Conservation (phyloP, 148 eudicot species). For the Vaccinium corymbosum region DNA sequence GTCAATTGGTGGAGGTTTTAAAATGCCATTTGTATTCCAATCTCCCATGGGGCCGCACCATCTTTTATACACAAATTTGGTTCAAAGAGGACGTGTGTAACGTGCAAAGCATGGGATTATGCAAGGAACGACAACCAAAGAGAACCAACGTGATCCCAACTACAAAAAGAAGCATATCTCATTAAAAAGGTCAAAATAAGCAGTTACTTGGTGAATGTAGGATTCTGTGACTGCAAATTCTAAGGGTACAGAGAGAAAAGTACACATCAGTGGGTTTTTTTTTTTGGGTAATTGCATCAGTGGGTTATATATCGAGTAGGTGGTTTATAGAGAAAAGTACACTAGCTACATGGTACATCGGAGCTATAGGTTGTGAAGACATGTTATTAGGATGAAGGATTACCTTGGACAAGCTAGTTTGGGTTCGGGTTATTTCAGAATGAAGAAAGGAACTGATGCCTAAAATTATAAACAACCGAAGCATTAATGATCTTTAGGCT, state of each 20-base stretch:
- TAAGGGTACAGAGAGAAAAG: too few relatives aligned
- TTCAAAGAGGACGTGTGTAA: background rate
- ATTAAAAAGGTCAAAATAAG: background rate
- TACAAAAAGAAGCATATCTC: background rate
- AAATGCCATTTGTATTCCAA: background rate
- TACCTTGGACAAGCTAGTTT: background rate
- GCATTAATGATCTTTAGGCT: background rate
- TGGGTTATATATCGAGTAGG: background rate
- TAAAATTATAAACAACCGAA: background rate
- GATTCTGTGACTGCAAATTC: background rate
- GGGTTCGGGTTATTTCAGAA: background rate
- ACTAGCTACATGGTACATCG: background rate
- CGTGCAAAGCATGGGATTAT: constrained; percentile 3
- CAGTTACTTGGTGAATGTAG: background rate
- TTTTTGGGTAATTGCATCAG: too few relatives aligned
- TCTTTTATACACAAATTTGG: background rate
- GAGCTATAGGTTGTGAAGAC: background rate
- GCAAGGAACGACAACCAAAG: background rate
- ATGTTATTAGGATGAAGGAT: background rate
- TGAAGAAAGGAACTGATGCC: background rate
- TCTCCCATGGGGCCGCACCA: background rate
- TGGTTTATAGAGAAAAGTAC: background rate
- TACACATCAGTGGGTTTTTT: background rate
- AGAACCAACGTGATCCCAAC: background rate
- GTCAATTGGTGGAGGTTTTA: background rate